Evolutionary conservation across 805 yeast genomes (phyloP).

Genomic region (Myxozyma melibiosi): DNA sequence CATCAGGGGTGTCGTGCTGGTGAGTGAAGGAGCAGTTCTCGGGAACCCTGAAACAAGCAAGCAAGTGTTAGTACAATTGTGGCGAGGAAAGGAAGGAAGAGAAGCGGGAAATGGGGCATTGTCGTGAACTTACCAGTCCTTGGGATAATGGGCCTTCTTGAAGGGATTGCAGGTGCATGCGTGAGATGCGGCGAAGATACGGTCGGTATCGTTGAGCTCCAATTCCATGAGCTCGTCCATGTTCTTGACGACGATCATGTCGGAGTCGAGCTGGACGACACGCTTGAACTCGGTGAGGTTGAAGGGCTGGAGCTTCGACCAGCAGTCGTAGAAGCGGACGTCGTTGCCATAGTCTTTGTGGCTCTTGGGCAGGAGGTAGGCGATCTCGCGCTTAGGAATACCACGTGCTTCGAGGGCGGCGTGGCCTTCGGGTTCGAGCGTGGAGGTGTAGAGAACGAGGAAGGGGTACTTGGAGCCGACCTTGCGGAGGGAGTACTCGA

Average conservation of each 20-base stretch:
- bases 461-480: slow-evolving; percentile 53
- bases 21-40: slow-evolving; percentile 56
- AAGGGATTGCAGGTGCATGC: slow-evolving; percentile 67
- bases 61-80: background rate
- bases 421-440: slow-evolving; percentile 50
- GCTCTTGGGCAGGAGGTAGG: slow-evolving; percentile 49
- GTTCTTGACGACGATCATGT: slow-evolving; percentile 58
- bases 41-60: slow-evolving; percentile 34
- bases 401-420: slow-evolving; percentile 45
- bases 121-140: slow-evolving; percentile 48
- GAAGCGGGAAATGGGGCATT: background rate
- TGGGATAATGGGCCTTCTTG: slow-evolving; percentile 55
- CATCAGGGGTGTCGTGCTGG: slow-evolving; percentile 31
- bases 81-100: background rate
- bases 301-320: slow-evolving; percentile 64
- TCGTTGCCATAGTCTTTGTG: slow-evolving; percentile 53
- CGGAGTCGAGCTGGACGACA: slow-evolving; percentile 59
- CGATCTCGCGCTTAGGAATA: slow-evolving; percentile 49
- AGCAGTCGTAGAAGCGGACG: slow-evolving; percentile 59
- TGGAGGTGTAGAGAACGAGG: slow-evolving; percentile 56
- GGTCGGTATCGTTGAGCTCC: slow-evolving; percentile 41
- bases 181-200: slow-evolving; percentile 56
- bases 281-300: slow-evolving; percentile 54
- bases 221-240: slow-evolving; percentile 63
- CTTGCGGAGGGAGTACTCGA: slow-evolving; percentile 51